These are phyloP conservation scores for Aspergillus tubingensis DNA, from an alignment of 2,329 filamentous ascomycete genomes.

Conservation along the genomic window DNA sequence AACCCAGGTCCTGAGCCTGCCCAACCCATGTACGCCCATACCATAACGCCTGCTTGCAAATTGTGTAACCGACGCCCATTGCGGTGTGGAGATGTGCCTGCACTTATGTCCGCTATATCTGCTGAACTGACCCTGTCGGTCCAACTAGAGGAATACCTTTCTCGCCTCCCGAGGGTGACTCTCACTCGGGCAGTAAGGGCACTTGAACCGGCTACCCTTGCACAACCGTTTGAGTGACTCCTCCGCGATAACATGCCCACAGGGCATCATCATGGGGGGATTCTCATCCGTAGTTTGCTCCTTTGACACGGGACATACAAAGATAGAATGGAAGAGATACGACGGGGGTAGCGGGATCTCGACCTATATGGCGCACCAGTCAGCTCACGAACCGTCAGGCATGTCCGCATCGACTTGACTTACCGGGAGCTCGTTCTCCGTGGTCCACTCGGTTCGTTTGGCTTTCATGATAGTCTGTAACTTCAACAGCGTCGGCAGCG, in stretches of 20 bases:
- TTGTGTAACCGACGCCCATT: not conserved
- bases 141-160: conserved; percentile 65
- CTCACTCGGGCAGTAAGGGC: conserved; percentile 91
- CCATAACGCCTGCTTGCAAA: not conserved
- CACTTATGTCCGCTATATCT: conserved; percentile 5
- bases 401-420: conserved; percentile 37
- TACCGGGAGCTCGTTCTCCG: conserved; percentile 83
- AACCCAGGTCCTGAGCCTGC: not conserved
- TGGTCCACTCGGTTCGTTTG: conserved; percentile 93
- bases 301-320: conserved; percentile 95
- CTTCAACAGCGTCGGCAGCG: conserved; percentile 84
- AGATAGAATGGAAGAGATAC: conserved; percentile 87
- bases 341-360: conserved; percentile 66
- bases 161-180: conserved; percentile 74
- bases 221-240: conserved; percentile 79
- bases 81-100: conserved; percentile 14
- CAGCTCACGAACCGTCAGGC: conserved; percentile 24
- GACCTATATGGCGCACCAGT: conserved; percentile 45
- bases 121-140: not conserved
- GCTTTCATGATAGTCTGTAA: conserved; percentile 83
- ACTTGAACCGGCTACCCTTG: conserved; percentile 84
- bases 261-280: conserved; percentile 95
- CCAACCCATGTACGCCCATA: not conserved
- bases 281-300: conserved; percentile 92
- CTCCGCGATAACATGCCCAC: conserved; percentile 87